Base-by-base conservation (phyloP, 495 filamentous ascomycete genomes). In the Cairneyella variabilis region DNA sequence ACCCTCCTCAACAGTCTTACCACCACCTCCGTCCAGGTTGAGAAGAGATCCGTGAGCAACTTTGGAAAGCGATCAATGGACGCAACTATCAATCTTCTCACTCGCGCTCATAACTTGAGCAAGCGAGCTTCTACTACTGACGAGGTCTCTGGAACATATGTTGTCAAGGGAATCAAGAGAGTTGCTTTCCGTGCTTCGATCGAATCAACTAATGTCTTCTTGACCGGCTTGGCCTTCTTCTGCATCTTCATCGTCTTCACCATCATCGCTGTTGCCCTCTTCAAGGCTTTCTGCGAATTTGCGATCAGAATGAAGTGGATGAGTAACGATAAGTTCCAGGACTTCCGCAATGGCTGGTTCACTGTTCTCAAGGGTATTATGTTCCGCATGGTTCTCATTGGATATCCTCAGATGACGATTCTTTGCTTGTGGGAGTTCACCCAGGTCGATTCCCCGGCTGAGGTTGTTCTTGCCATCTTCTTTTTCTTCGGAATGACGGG, bases 391-490 rank as follows among this genome's bases (percentile, higher is more conserved):
- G 83, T 91, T 12, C 80, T 97, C 41, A 95, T 98, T 56, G 93
- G 92, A 45, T 96, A 90, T 70, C 90, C 93, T 3, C 92, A 96
- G 69, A 92, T 97, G 79, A 76, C 80, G 44, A 83, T 96, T 17
- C 79, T 97, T 21, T 96, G 90, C 66, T 76, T 97, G 53, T 98
- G 93, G 93, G 93, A 98, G 63, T 82, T 97, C 32, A 97, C 91
- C 1, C 76, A 81, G 47, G 75, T 79, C 42, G 92, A 98, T 67
- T 97, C 93, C 0, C 76, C 86, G 1, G 93, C 88, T 26, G 91
- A 95, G 63, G 79, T 97, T 17, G 85, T 95, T 8, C 72, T 97
- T 32, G 93, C 91, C 37, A 78, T 93, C 36, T 89, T 95, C 67
- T 96, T 95, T 76, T 76, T 97, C 61, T 71, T 96, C 46, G 85